These are phyloP conservation scores for Candida stauntonica DNA, from an alignment of 805 yeast genomes.

Conservation along the genomic window DNA sequence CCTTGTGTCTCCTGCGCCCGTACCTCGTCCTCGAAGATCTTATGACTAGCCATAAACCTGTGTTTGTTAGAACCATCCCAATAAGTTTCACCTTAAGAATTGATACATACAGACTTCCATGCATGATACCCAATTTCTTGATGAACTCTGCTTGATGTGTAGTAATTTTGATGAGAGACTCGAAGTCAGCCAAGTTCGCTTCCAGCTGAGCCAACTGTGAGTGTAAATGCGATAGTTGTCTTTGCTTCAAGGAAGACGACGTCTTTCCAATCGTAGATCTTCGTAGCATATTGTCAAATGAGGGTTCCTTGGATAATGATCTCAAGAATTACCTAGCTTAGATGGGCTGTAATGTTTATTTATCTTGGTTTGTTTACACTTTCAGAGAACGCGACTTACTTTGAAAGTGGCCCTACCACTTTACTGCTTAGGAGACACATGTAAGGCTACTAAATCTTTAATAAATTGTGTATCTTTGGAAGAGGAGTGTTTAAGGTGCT, in stretches of 20 bases:
- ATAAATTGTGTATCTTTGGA: too few species aligned
- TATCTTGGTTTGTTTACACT: conserved; percentile 3
- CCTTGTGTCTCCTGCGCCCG: conserved; percentile 19
- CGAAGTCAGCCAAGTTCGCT: conserved; percentile 50
- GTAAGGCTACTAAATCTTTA: too few species aligned
- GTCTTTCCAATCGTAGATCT: conserved; percentile 19
- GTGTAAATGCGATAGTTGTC: conserved; percentile 48
- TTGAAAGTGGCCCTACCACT: too few species aligned
- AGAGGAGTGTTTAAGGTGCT: too few species aligned
- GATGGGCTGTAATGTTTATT: neutral
- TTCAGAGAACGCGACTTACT: too few species aligned
- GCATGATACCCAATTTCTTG: conserved; percentile 50
- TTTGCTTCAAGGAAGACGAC: conserved; percentile 29
- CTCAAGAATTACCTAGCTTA: too few species aligned
- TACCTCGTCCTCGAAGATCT: conserved; percentile 27
- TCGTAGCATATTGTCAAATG: conserved; percentile 10
- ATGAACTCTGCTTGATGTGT: conserved; percentile 49
- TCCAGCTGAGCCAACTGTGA: conserved; percentile 53
- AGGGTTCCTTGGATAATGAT: too few species aligned
- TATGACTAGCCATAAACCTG: conserved; percentile 27
- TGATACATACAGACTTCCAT: conserved; percentile 43
- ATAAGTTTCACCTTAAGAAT: too few species aligned
- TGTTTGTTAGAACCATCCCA: conserved; percentile 6
- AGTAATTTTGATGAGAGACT: conserved; percentile 45
- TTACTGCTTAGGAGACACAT: too few species aligned